Evolutionary conservation across 1,284 basidiomycete genomes (phyloP).

Genomic region (Leccinum idahoense): DNA sequence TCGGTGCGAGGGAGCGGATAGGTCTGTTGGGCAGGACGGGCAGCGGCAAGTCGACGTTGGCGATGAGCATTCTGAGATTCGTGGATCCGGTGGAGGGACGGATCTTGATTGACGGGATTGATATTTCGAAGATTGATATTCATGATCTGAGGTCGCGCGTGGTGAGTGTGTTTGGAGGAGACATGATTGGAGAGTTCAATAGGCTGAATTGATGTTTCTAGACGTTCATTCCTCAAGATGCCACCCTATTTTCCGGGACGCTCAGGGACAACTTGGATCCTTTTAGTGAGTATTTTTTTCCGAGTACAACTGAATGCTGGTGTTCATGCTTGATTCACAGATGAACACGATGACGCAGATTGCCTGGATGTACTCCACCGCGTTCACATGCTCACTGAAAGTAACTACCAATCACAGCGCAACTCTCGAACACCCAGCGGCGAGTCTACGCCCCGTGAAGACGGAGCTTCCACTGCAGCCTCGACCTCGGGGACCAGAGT

Average conservation of each 20-base stretch:
- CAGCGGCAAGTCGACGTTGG: slow-evolving; percentile 78
- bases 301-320: background rate
- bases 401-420: slow-evolving; percentile 39
- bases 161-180: slow-evolving; percentile 40
- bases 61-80: slow-evolving; percentile 84
- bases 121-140: slow-evolving; percentile 83
- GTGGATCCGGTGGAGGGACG: slow-evolving; percentile 77
- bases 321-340: slow-evolving; percentile 28
- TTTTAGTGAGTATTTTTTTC: slow-evolving; percentile 43
- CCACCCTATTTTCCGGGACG: slow-evolving; percentile 82
- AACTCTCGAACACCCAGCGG: slow-evolving; percentile 25
- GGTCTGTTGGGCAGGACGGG: slow-evolving; percentile 76
- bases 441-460: slow-evolving; percentile 17
- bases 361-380: slow-evolving; percentile 50
- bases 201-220: slow-evolving; percentile 22
- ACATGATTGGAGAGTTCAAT: background rate
- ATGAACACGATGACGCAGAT: slow-evolving; percentile 77
- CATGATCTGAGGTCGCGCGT: slow-evolving; percentile 76
- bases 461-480: background rate
- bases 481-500: slow-evolving; percentile 28
- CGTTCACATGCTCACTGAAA: slow-evolving; percentile 53
- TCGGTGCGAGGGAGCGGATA: slow-evolving; percentile 62
- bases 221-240: slow-evolving; percentile 84
- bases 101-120: slow-evolving; percentile 85
- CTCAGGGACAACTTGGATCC: slow-evolving; percentile 86